Conservation (phyloP, 495 filamentous ascomycete species). For the Neurospora hispaniola region DNA sequence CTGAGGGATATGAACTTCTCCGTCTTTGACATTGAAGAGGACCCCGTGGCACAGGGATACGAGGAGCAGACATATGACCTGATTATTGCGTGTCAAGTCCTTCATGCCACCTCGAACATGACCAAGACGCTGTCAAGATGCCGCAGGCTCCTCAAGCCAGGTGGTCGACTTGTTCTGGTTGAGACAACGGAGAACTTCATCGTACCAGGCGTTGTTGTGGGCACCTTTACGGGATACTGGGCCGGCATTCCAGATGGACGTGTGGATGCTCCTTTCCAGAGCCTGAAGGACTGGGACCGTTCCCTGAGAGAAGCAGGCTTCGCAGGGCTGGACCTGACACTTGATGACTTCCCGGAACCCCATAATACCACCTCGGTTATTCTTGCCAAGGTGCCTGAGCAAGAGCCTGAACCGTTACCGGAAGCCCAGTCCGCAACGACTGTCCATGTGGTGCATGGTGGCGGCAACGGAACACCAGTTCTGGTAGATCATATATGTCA, state of each 20-base stretch:
- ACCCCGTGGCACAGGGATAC: constrained; percentile 40
- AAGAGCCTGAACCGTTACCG: too few relatives aligned
- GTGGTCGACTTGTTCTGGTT: constrained; percentile 27
- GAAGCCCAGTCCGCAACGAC: too few relatives aligned
- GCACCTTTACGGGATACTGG: constrained; percentile 17
- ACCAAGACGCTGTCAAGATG: constrained; percentile 22
- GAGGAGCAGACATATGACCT: constrained; percentile 37
- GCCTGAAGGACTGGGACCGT: constrained; percentile 25
- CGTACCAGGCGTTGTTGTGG: constrained; percentile 25
- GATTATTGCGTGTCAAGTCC: constrained; percentile 39
- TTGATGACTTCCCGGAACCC: constrained; percentile 11
- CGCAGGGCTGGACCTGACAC: constrained; percentile 30
- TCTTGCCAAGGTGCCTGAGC: constrained; percentile 1
- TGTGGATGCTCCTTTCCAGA: constrained; percentile 17
- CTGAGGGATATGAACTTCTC: constrained; percentile 32
- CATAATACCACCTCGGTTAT: constrained; percentile 7
- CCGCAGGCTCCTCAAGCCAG: constrained; percentile 26
- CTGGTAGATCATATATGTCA: neutral
- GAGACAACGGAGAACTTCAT: constrained; percentile 24
- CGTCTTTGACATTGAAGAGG: constrained; percentile 37
- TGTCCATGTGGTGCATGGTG: too few relatives aligned
- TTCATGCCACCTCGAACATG: constrained; percentile 35
- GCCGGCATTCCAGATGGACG: constrained; percentile 32
- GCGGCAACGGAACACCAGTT: neutral
- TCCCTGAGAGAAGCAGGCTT: constrained; percentile 33